Evolutionary conservation across 2,329 filamentous ascomycete genomes (phyloP), one percentile per base, ranked within the genome.

Genomic region (Fusarium dimerum): DNA sequence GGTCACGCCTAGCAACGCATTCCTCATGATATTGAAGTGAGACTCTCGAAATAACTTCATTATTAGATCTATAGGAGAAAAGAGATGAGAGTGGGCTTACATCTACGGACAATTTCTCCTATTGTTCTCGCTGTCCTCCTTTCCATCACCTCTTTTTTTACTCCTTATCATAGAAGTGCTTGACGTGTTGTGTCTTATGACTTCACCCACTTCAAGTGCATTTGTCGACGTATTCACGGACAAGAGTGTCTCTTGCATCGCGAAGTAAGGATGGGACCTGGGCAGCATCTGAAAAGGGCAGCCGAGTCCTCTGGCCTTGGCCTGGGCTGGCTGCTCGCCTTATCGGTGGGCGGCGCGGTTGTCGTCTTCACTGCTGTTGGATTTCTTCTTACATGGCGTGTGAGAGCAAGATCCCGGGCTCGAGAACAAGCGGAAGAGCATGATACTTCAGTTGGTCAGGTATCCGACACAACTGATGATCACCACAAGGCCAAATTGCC

Each of bases 291-390:
- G 13, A 11, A 15, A 36, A 36, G 32, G 13, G 32, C 32, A 4
- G 13, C 11, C 10, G 32, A 36, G 32, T 36, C 32, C 13, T 36
- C 32, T 11, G 62, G 62, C 8, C 56, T 74, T 36, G 66, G 68
- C 9, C 51, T 76, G 12, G 70, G 70, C n/a, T 71, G 69, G 65
- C 55, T 77, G 15, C 67, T 81, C 34, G 72, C 72, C 48, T 76
- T 83, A 48, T 74, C 75, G 12, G 57, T 84, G 26, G 73, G 73
- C 32, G 78, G 78, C n/a, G 75, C 76, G 15, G 60, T 77, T 2
- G 48, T 80, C 7, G 52, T 82, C 13, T 78, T 79, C 61, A 66
- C 72, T 2, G 66, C 60, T 8, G 51, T 80, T 7, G 76, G 75
- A 1, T 66, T 77, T 26, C 51, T 80, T 20, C 71, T 79, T 43